Evolutionary conservation across 768 basidiomycete species (phyloP).

Genomic region (Cystofilobasidium ferigula): DNA sequence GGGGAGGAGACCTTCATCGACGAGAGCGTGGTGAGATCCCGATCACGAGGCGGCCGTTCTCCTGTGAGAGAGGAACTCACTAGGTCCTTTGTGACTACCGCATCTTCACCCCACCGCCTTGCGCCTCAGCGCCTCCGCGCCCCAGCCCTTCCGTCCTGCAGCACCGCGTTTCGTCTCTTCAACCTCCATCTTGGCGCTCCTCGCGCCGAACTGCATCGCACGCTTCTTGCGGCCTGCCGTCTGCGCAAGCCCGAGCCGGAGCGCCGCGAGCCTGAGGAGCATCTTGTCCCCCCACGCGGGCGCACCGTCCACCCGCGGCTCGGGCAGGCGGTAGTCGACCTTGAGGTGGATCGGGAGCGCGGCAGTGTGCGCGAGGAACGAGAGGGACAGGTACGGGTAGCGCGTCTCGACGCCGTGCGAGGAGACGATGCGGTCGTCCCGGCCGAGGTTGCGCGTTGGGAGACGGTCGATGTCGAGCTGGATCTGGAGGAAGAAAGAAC

Average conservation of each 20-base stretch:
- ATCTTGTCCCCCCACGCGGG: constrained; percentile 63
- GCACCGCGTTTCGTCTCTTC: neutral
- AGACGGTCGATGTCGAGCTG: constrained; percentile 81
- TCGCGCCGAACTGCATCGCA: neutral
- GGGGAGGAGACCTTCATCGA: no score
- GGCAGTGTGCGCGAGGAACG: constrained; percentile 65
- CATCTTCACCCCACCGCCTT: no score
- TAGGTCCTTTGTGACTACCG: no score
- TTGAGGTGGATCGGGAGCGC: constrained; percentile 69
- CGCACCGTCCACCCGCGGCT: constrained; percentile 28
- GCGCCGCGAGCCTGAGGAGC: constrained; percentile 60
- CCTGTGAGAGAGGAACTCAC: no score
- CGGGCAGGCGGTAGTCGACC: constrained; percentile 58
- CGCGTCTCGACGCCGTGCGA: constrained; percentile 84
- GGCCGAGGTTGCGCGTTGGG: constrained; percentile 75
- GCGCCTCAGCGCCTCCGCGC: neutral
- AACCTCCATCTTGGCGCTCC: constrained; percentile 6
- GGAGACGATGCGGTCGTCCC: constrained; percentile 89
- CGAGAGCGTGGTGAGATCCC: no score
- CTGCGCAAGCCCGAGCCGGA: constrained; percentile 53
- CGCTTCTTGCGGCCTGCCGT: constrained; percentile 75
- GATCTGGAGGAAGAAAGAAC: constrained; percentile 56
- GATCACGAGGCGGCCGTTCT: no score
- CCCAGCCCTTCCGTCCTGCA: neutral
- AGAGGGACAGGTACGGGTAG: constrained; percentile 78